Base-by-base conservation (phyloP, 345 rosid species). In the Populus tremula region DNA sequence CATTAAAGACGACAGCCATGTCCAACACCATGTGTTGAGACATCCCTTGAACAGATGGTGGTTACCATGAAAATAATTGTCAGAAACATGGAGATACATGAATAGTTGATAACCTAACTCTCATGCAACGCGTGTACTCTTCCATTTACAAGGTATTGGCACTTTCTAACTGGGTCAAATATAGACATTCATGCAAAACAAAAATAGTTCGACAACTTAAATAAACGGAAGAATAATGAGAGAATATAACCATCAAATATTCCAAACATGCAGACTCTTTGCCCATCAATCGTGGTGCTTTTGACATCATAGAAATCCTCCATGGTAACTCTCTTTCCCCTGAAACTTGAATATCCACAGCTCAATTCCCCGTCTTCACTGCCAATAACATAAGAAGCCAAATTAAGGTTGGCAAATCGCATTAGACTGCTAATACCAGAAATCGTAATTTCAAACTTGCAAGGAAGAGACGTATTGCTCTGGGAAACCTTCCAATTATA, bases 261-360 rank as follows among this genome's bases (percentile, higher is more conserved):
- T 76, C 98, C 99, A 84, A 96, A 96, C 97, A 94, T 90, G 93
- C 84, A 89, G 80, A 96, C 91, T 66, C 86, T 74, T 85, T 88
- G 74, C 74, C 97, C 98, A 69, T 91, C 88, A 78, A 94, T 91
- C 41, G 78, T 87, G 77, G 97, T 85, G 72, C 85, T 87, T 80
- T 89, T 94, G 45, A 94, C 82, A 80, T 94, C 97, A 77, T 84
- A 96, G 82, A 90, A 96, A 79, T 96, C 98, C 83, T 96, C 98
- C 98, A 96, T 96, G 23, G 94, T 89, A 36, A 89, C 91, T 79
- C 99, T 90, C 90, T 94, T 96, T 80, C 99, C 99, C 86, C 95
- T 82, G 84, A 92, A 94, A 86, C 97, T 94, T 72, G 97, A 92
- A 80, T 90, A 91, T 12, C 98, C 99, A 81, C 98, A 96, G 91